Conservation (phyloP, 2,329 filamentous ascomycete genomes). For the Apiospora saccharicola region DNA sequence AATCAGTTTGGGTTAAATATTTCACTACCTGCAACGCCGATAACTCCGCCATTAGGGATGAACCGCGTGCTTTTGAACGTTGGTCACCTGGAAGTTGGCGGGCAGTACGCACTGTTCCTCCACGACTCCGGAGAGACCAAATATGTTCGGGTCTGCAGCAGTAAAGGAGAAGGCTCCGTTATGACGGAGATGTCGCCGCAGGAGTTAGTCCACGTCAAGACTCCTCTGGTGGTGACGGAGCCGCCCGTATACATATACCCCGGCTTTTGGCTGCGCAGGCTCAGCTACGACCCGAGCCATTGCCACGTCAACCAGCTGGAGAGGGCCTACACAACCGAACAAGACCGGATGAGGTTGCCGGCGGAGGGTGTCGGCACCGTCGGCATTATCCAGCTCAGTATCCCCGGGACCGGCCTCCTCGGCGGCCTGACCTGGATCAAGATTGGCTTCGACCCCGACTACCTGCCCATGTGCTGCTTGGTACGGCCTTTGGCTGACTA, state of each 20-base stretch:
- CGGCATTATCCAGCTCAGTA: neutral
- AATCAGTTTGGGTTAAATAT: neutral
- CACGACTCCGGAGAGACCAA: neutral
- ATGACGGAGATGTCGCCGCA: neutral
- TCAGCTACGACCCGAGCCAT: too few relatives aligned
- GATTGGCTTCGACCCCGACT: neutral
- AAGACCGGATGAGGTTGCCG: neutral
- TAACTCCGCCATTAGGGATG: neutral
- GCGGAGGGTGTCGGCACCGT: neutral
- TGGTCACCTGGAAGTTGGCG: neutral
- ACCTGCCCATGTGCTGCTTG: neutral
- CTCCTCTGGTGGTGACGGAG: neutral
- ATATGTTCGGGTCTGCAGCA: neutral
- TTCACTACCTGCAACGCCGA: neutral
- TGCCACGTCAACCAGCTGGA: neutral
- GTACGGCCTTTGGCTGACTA: neutral
- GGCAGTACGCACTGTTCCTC: neutral
- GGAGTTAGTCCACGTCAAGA: neutral
- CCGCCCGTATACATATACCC: neutral
- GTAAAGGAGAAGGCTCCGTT: neutral
- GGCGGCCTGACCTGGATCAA: neutral
- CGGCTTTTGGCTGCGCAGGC: neutral
- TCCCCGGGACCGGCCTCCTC: too few relatives aligned
- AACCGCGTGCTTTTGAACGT: neutral
- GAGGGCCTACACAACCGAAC: rapidly evolving